phyloP scores from a whole-genome alignment of 805 yeast genomes.

The Pichia gijzeniarum region DNA sequence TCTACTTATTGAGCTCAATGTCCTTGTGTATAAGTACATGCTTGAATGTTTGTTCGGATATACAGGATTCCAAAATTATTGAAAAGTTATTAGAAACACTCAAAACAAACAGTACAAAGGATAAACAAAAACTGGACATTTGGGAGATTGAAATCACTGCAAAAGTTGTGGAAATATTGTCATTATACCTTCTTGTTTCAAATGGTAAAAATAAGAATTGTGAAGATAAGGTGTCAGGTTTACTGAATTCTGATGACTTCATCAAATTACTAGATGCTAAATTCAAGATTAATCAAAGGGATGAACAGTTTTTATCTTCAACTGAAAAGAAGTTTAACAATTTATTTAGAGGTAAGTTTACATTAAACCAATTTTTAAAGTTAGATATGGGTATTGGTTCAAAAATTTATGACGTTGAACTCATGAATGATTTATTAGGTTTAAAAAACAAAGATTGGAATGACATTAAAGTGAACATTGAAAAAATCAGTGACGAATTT shows the following conservation, averaged over 20 bases:
- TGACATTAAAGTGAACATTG: conserved; percentile 43
- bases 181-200: conserved; percentile 56
- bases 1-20: conserved; percentile 65
- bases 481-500: conserved; percentile 53
- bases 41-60: conserved; percentile 52
- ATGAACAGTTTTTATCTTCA: conserved; percentile 22
- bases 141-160: conserved; percentile 57
- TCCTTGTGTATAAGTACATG: conserved; percentile 72
- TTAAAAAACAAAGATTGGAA: conserved; percentile 37
- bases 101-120: conserved; percentile 21
- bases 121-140: conserved; percentile 23
- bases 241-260: conserved; percentile 20
- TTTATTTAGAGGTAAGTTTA: conserved; percentile 27
- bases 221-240: conserved; percentile 32
- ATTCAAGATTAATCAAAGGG: conserved; percentile 29
- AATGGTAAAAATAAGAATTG: conserved; percentile 37
- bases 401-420: conserved; percentile 49
- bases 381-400: conserved; percentile 29
- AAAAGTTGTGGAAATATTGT: conserved; percentile 67
- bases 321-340: conserved; percentile 40
- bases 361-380: conserved; percentile 45
- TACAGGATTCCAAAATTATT: conserved; percentile 42
- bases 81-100: conserved; percentile 31
- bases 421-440: conserved; percentile 55
- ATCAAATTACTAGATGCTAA: conserved; percentile 35